phyloP scores from a whole-genome alignment of 2,329 filamentous ascomycete genomes.

The Colletotrichum sp. region DNA sequence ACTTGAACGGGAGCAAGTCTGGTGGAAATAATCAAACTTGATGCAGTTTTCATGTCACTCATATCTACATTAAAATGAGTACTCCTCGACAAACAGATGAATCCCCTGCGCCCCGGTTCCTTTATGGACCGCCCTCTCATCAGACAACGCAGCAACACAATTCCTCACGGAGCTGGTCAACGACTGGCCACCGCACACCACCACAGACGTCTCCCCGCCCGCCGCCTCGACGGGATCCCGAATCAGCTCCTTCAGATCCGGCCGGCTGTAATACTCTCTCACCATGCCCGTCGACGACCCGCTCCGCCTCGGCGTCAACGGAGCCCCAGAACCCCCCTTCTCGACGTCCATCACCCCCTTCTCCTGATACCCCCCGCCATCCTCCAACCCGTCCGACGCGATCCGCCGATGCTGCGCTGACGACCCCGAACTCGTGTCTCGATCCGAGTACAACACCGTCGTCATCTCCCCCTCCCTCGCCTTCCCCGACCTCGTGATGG shows the following conservation, averaged over 20 bases:
- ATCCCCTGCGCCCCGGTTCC: constrained; percentile 69
- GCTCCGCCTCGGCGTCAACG: constrained; percentile 25
- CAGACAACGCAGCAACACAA: constrained; percentile 58
- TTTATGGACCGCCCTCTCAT: constrained; percentile 68
- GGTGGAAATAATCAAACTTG: not conserved
- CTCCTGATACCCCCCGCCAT: not conserved
- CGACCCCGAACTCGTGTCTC: constrained; percentile 1
- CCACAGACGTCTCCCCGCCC: constrained; percentile 65
- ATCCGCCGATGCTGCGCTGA: not conserved
- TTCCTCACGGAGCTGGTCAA: constrained; percentile 60
- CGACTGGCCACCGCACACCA: constrained; percentile 63
- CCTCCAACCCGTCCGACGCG: not conserved
- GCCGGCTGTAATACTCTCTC: constrained; percentile 49
- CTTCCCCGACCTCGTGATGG: constrained; percentile 49
- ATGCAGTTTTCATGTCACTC: not conserved
- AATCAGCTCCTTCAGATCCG: constrained; percentile 57
- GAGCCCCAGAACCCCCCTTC: constrained; percentile 16
- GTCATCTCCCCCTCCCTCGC: constrained; percentile 28
- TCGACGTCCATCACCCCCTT: constrained; percentile 1
- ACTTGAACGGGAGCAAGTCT: not conserved
- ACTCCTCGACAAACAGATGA: constrained; percentile 65
- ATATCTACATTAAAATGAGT: constrained; percentile 47
- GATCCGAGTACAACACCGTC: constrained; percentile 16
- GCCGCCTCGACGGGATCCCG: constrained; percentile 60
- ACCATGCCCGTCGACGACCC: constrained; percentile 34